A percentile compares a stretch with the other conserved stretches of the same genome.
phyloP scores from a whole-genome alignment of 768 basidiomycete genomes.

The Mycena albidolilacea region DNA sequence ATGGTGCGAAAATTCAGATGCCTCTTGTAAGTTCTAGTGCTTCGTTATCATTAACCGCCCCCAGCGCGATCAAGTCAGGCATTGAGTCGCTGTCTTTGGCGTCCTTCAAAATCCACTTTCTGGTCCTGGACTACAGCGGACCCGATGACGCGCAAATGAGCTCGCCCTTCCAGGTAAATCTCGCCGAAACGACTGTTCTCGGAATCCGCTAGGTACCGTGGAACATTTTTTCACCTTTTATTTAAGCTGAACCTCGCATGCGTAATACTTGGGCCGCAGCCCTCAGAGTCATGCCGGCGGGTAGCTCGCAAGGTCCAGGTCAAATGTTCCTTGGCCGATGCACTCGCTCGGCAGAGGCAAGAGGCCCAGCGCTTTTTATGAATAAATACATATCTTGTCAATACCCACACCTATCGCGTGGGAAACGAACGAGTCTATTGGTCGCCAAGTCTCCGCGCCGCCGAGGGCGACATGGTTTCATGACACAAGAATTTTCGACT shows the following conservation, averaged over 20 bases:
- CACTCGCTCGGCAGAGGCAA: too few relatives aligned
- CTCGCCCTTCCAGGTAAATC: constrained; percentile 98
- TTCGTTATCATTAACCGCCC: constrained; percentile 18
- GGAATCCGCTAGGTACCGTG: constrained; percentile 85
- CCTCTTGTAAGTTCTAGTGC: constrained; percentile 72
- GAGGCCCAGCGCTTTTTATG: too few relatives aligned
- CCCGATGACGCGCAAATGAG: constrained; percentile 99
- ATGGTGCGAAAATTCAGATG: constrained; percentile 83
- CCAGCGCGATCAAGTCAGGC: constrained; percentile 88
- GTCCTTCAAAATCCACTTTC: constrained; percentile 96
- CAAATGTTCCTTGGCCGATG: too few relatives aligned
- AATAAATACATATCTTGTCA: too few relatives aligned
- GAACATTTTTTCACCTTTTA: too few relatives aligned
- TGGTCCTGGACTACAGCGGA: constrained; percentile 93
- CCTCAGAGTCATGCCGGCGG: too few relatives aligned
- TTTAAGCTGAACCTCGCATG: neutral
- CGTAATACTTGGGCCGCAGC: too few relatives aligned
- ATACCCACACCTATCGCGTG: neutral
- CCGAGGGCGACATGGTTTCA: neutral
- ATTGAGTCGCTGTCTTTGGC: constrained; percentile 97
- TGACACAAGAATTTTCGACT: neutral
- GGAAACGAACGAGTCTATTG: neutral
- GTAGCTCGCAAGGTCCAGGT: too few relatives aligned
- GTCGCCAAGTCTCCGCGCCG: neutral
- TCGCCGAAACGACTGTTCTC: constrained; percentile 93